Evolutionary conservation across 352 stramenopile genomes (phyloP).

Genomic region (Phytophthora vignae): DNA sequence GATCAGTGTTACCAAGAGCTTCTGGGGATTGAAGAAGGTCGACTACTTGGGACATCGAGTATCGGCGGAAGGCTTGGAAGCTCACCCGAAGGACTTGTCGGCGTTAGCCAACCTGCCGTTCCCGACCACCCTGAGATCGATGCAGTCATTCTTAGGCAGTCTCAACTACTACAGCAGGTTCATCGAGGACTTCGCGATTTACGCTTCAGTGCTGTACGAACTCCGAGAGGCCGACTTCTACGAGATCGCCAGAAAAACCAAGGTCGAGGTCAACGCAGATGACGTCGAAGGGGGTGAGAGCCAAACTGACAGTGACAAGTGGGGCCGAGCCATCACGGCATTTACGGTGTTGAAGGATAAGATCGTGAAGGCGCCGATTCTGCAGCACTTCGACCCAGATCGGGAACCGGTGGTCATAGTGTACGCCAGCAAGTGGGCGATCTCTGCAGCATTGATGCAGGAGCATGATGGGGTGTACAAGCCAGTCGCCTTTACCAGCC

Average conservation of each 20-base stretch:
- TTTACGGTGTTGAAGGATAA: slow-evolving; percentile 21
- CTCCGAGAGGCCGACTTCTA: slow-evolving; percentile 1
- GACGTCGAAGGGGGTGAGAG: no score
- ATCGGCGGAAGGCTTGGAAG: no score
- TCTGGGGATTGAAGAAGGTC: background rate
- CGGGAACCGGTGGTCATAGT: background rate
- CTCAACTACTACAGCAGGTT: background rate
- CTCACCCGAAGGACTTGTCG: no score
- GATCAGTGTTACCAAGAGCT: background rate
- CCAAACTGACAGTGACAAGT: background rate
- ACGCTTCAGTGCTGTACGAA: slow-evolving; percentile 1
- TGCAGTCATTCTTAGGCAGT: background rate
- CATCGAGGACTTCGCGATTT: background rate
- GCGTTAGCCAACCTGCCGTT: no score
- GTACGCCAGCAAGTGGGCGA: background rate
- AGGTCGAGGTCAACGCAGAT: background rate
- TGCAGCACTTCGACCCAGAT: slow-evolving; percentile 19
- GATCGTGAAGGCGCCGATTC: slow-evolving; percentile 2
- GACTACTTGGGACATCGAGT: no score
- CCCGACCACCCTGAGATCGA: background rate
- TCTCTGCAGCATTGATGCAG: no score
- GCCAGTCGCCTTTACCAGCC: no score
- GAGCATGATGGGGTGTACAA: no score
- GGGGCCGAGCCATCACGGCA: background rate
- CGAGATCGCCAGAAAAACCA: background rate